Evolutionary conservation across 2,329 filamentous ascomycete species (phyloP).

Genomic region (Colletotrichum graminicola): DNA sequence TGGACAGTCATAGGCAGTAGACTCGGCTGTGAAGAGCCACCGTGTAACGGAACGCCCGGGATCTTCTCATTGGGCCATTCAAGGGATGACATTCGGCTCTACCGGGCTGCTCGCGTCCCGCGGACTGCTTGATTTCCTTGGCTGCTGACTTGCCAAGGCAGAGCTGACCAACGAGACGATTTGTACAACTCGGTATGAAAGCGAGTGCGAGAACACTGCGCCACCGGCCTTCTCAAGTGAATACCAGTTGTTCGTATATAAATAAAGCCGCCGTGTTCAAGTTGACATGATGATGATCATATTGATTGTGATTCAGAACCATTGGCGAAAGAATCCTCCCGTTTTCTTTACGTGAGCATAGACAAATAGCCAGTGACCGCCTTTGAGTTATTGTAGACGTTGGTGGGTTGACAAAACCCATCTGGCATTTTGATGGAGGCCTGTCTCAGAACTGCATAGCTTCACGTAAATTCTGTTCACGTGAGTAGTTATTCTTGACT

Average conservation of each 20-base stretch:
- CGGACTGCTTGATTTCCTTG: slow-evolving; percentile 7
- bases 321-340: neutral
- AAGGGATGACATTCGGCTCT: neutral
- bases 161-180: slow-evolving; percentile 1
- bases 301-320: no score
- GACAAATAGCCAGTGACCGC: no score
- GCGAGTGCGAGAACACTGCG: slow-evolving; percentile 24
- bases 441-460: neutral
- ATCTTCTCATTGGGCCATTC: neutral
- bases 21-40: neutral
- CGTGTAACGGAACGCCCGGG: neutral
- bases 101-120: slow-evolving; percentile 11
- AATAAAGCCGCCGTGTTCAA: neutral
- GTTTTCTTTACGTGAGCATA: neutral
- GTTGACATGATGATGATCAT: neutral
- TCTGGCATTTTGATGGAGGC: no score
- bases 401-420: no score
- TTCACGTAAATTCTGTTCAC: neutral
- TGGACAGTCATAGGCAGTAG: neutral
- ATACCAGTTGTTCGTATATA: neutral
- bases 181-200: neutral
- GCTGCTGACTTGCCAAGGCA: slow-evolving; percentile 33
- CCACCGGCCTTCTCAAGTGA: no score
- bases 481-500: neutral
- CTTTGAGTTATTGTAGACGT: no score